A percentile compares a stretch with the other conserved stretches of the same genome.
These are phyloP conservation scores for Leucocoprinus leucothites DNA, from an alignment of 768 basidiomycete species.

Conservation along the genomic window DNA sequence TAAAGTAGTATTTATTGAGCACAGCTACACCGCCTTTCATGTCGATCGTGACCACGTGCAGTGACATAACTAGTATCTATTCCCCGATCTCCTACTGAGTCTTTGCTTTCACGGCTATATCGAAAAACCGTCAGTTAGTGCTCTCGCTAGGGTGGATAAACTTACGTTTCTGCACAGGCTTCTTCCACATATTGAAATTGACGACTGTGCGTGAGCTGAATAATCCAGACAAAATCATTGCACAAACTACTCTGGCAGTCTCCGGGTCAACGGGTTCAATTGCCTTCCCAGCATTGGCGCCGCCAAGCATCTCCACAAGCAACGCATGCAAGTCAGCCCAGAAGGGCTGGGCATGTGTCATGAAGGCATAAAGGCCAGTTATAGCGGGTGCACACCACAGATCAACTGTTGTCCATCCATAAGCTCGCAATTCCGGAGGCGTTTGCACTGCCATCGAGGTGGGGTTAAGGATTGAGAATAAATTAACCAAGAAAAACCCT, in stretches of 20 bases:
- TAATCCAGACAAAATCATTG: conserved; percentile 55
- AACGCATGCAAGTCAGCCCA: conserved; percentile 62
- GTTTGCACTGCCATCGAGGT: conserved; percentile 66
- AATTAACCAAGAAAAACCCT: conserved; percentile 77
- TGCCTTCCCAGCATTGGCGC: conserved; percentile 25
- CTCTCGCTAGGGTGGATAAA: background rate
- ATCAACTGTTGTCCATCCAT: conserved; percentile 85
- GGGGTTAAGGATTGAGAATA: conserved; percentile 60
- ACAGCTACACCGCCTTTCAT: conserved; percentile 7
- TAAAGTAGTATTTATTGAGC: conserved; percentile 2
- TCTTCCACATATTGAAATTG: conserved; percentile 50
- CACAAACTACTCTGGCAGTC: conserved; percentile 70
- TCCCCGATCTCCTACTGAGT: conserved; percentile 3
- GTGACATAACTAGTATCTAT: conserved; percentile 11
- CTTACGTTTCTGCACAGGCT: conserved; percentile 18
- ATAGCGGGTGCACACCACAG: conserved; percentile 81
- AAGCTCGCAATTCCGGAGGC: conserved; percentile 74
- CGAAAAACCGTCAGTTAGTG: background rate
- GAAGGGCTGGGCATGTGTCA: conserved; percentile 86
- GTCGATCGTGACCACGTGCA: conserved; percentile 1
- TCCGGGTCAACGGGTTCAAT: conserved; percentile 56
- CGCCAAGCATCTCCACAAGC: conserved; percentile 45
- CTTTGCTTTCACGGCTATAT: conserved; percentile 6
- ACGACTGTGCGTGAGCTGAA: conserved; percentile 65
- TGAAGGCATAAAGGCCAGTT: conserved; percentile 74